These are phyloP conservation scores for Entomortierella beljakovae DNA, from an alignment of 192 early-diverging fungal species.

Conservation along the genomic window DNA sequence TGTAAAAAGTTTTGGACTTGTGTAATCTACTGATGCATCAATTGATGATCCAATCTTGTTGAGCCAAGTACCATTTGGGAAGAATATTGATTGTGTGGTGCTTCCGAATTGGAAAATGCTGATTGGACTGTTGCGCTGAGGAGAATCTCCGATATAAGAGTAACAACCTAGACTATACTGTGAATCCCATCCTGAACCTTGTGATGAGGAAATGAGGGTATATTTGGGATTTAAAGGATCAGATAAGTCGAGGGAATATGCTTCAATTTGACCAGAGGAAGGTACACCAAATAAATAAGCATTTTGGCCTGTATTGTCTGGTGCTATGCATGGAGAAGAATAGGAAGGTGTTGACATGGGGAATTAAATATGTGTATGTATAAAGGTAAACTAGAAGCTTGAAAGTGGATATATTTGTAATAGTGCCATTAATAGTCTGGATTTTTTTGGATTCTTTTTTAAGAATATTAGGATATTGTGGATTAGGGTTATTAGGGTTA, in stretches of 20 bases:
- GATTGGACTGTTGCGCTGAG: conserved; percentile 13
- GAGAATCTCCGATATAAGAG: conserved; percentile 14
- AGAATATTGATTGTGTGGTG: conserved; percentile 28
- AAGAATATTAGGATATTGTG: too few species aligned
- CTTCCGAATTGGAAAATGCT: conserved; percentile 34
- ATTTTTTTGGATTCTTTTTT: too few species aligned
- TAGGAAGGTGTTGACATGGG: conserved; percentile 21
- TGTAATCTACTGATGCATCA: conserved; percentile 6
- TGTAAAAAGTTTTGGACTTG: conserved; percentile 23
- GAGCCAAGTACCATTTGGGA: conserved; percentile 42
- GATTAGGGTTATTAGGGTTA: too few species aligned
- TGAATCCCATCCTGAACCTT: conserved; percentile 11
- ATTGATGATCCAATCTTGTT: conserved; percentile 2
- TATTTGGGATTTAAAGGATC: conserved; percentile 27
- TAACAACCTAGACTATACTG: conserved; percentile 30
- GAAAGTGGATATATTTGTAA: too few species aligned
- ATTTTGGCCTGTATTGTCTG: conserved; percentile 29
- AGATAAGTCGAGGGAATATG: conserved; percentile 25
- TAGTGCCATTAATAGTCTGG: too few species aligned
- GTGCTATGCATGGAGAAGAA: conserved; percentile 28
- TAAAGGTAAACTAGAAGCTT: too few species aligned
- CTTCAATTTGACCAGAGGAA: conserved; percentile 28
- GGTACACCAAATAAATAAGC: conserved; percentile 33
- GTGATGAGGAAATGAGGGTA: conserved; percentile 14
- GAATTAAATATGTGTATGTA: too few species aligned